phyloP scores from a whole-genome alignment of 2,329 filamentous ascomycete species.

The Mollisiaceae sp. region DNA sequence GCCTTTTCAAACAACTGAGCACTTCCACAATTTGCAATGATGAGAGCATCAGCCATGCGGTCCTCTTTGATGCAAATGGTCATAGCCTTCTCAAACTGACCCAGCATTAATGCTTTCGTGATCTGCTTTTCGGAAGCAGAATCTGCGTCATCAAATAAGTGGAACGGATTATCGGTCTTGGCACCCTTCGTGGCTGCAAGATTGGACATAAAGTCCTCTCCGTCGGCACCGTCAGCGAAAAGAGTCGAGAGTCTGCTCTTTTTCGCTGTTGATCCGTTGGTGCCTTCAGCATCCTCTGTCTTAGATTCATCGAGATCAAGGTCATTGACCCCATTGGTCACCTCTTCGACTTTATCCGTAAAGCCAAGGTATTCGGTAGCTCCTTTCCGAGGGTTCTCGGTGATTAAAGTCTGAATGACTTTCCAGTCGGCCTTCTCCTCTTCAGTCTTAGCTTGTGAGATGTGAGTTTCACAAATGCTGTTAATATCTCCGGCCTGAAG shows the following conservation, averaged over 20 bases:
- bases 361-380: conserved; percentile 93
- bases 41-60: conserved; percentile 92
- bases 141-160: conserved; percentile 84
- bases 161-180: conserved; percentile 93
- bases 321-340: conserved; percentile 54
- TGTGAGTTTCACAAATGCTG: conserved; percentile 79
- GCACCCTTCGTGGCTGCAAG: conserved; percentile 87
- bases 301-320: conserved; percentile 44
- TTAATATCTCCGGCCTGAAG: conserved; percentile 78
- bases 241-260: conserved; percentile 74
- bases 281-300: conserved; percentile 51
- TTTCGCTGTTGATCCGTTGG: conserved; percentile 56
- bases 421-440: conserved; percentile 97
- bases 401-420: conserved; percentile 86
- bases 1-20: conserved; percentile 94
- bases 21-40: conserved; percentile 96
- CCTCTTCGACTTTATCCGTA: conserved; percentile 58
- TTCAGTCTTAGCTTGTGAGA: conserved; percentile 76
- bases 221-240: conserved; percentile 75
- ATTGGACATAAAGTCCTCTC: conserved; percentile 85
- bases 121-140: conserved; percentile 83
- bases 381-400: conserved; percentile 82
- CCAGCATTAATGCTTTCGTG: conserved; percentile 85
- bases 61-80: conserved; percentile 88
- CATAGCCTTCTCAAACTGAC: conserved; percentile 87